phyloP scores from a whole-genome alignment of 2,329 filamentous ascomycete species.

The Arthrobotrys megalospora region DNA sequence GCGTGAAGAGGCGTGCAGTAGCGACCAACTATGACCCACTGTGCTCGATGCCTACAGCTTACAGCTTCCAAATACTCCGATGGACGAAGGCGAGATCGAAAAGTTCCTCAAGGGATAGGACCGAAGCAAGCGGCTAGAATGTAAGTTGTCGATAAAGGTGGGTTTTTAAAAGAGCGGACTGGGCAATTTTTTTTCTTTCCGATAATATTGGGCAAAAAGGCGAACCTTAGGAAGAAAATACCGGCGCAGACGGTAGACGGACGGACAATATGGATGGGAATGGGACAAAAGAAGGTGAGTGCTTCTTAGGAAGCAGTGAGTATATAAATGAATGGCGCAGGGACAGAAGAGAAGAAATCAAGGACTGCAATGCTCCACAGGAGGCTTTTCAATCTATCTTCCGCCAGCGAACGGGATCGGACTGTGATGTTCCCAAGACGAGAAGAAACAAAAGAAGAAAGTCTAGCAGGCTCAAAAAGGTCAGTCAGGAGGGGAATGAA shows the following conservation, averaged over 20 bases:
- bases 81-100: conserved; percentile 39
- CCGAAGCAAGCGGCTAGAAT: conserved; percentile 33
- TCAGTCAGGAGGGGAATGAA: conserved; percentile 53
- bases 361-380: conserved; percentile 45
- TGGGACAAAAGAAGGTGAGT: conserved; percentile 50
- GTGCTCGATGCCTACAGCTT: conserved; percentile 14
- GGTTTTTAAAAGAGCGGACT: conserved; percentile 47
- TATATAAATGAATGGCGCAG: conserved; percentile 57
- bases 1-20: conserved; percentile 18
- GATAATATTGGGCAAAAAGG: conserved; percentile 2
- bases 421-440: conserved; percentile 42
- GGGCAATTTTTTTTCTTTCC: conserved; percentile 49
- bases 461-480: conserved; percentile 41
- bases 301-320: conserved; percentile 50
- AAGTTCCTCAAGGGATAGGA: conserved; percentile 25
- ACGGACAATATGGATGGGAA: conserved; percentile 14
- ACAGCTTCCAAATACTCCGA: conserved; percentile 41
- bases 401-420: conserved; percentile 56
- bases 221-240: conserved; percentile 40
- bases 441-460: conserved; percentile 59
- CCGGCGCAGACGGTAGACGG: conserved; percentile 57
- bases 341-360: conserved; percentile 37
- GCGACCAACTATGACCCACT: conserved; percentile 15
- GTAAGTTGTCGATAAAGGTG: conserved; percentile 14
- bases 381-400: conserved; percentile 46